These are phyloP conservation scores for Cicer bijugum DNA, from an alignment of 306 rosid genomes.

Conservation along the genomic window DNA sequence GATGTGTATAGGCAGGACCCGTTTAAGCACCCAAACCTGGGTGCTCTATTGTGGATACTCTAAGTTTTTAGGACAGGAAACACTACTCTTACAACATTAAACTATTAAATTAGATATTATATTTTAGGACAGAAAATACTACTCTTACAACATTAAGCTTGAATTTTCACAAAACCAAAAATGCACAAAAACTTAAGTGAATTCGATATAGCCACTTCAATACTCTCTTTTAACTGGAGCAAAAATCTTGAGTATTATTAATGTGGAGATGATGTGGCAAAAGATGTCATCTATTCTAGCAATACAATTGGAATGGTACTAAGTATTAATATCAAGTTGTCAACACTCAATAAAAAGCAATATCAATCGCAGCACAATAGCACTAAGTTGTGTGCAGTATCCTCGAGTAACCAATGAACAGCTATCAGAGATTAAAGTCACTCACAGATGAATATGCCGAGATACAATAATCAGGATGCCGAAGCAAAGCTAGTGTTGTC, in stretches of 20 bases:
- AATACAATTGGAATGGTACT: not conserved
- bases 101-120: not conserved
- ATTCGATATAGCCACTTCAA: conserved; percentile 2
- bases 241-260: conserved; percentile 27
- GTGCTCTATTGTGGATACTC: too few species aligned
- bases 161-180: conserved; percentile 34
- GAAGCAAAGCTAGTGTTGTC: conserved; percentile 88
- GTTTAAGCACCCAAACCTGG: too few species aligned
- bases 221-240: conserved; percentile 24
- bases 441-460: conserved; percentile 93
- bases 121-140: not conserved
- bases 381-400: not conserved
- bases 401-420: conserved; percentile 32
- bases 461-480: conserved; percentile 93
- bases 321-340: conserved; percentile 24
- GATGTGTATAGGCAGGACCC: too few species aligned
- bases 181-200: not conserved
- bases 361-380: not conserved
- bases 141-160: conserved; percentile 27
- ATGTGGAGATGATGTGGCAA: conserved; percentile 23
- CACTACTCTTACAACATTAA: not conserved
- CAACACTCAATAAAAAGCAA: conserved; percentile 20
- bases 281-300: conserved; percentile 16
- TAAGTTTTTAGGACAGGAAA: not conserved
- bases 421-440: conserved; percentile 40